Base-by-base conservation (phyloP, 306 rosid species). In the Spatholobus suberectus region DNA sequence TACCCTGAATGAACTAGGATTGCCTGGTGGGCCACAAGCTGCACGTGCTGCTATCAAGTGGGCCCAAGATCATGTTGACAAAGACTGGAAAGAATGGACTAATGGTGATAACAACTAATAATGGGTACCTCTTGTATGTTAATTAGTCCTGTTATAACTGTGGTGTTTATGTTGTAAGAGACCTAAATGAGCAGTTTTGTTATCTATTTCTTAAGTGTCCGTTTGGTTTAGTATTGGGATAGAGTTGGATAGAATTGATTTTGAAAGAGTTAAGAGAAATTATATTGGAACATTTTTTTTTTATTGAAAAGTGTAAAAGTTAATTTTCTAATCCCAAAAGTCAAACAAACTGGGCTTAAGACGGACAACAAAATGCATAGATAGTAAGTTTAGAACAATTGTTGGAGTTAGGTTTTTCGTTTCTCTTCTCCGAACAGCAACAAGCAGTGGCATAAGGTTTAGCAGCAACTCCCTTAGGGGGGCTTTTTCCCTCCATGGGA, bases 11-110 rank as follows among this genome's bases (percentile, higher is more conserved):
- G 94, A 89, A 66, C 88, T 81, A 2, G 98, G 94, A 41, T 84
- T 96, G 57, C 97, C 98, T 1, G 99, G 99, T 79, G 99, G 94
- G 26, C 80, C 97, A 7, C 90, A 91, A 77, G 99, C 98, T 17
- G 99, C 97, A 3, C 92, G 94, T 17, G 88, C 85, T 18, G 98
- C 98, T 5, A 68, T 94, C 86, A 94, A 90, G 49, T 93, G 98
- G 98, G 99, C 99, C 7, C 90, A 88, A 55, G 77, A 87, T 23
- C 83, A 89, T 74, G 97, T 96, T n/a, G 97, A 96, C 85, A 94
- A 89, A n/a, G 98, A 96, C 76, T 92, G 99, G 99, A 94, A 89
- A 23, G 87, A 85, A 32, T 96, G 98, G 98, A 92, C 87, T 59
- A 90, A 83, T 70, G 88, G 85, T 47, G 90, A 90, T 81, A 47